phyloP scores from a whole-genome alignment of 1,284 basidiomycete genomes.

The Anthracocystis setariae region DNA sequence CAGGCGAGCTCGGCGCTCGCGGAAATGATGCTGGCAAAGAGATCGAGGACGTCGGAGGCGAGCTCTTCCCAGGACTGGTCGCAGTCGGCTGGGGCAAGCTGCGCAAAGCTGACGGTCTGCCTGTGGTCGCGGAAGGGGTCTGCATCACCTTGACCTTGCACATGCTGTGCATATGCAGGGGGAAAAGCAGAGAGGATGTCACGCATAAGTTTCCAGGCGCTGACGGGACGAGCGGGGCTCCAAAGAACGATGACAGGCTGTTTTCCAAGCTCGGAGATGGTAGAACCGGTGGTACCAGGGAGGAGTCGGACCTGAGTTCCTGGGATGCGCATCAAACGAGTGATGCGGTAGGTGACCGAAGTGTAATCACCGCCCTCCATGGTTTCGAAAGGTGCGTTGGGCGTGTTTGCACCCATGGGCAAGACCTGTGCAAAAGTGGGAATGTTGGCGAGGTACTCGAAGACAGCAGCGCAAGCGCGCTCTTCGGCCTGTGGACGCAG shows the following conservation, averaged over 20 bases:
- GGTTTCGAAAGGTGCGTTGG: conserved; percentile 77
- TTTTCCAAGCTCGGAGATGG: conserved; percentile 76
- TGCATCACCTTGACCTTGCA: conserved; percentile 14
- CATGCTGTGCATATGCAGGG: conserved; percentile 17
- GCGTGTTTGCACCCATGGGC: conserved; percentile 71
- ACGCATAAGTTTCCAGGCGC: conserved; percentile 81
- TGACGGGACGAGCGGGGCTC: conserved; percentile 77
- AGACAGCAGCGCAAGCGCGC: conserved; percentile 75
- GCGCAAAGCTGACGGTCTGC: conserved; percentile 41
- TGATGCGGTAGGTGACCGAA: conserved; percentile 75
- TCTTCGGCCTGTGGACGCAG: conserved; percentile 34
- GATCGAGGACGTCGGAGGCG: conserved; percentile 79
- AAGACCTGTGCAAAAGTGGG: conserved; percentile 80
- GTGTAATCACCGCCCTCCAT: conserved; percentile 73
- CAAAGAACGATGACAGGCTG: conserved; percentile 79
- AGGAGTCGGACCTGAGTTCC: conserved; percentile 77
- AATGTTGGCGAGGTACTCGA: conserved; percentile 78
- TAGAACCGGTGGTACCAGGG: conserved; percentile 75
- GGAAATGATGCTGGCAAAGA: conserved; percentile 79
- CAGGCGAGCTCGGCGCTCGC: conserved; percentile 76
- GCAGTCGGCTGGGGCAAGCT: conserved; percentile 37
- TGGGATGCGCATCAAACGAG: conserved; percentile 77
- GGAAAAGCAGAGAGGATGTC: conserved; percentile 78
- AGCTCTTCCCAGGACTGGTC: conserved; percentile 70
- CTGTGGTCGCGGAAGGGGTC: conserved; percentile 38